Evolutionary conservation across 83 land plant species (phyloP), one percentile per base, ranked within the genome.

Genomic region (Diphasiastrum complanatum): DNA sequence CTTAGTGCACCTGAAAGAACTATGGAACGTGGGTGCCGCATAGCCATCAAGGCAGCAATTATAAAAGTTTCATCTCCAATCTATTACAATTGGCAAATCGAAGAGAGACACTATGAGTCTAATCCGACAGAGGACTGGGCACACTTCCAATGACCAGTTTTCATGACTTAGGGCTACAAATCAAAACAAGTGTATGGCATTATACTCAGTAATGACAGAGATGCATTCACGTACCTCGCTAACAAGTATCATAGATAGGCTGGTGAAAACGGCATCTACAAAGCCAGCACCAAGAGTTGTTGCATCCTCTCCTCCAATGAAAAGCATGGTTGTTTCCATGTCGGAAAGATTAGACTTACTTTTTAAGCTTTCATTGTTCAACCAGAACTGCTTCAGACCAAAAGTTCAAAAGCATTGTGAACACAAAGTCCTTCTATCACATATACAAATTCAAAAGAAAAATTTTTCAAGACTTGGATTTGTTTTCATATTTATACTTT

Each of bases 61-160:
- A 92, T 92, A 65, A 92, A 92, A 22, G 97, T 92, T 53, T 92
- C 97, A 81, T 93, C 98, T 56, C 98, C 98, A 78, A 93, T 93
- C 98, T 91, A 60, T n/a, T n/a, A n/a, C n/a, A n/a, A n/a, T n/a
- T n/a, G 47, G 24, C 6, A 34, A 49, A 34, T 24, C 35, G 32
- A 12, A 62, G 4, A 24, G 36, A n/a, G 23, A 20, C n/a, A 0
- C 34, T 27, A 2, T 28, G 31, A 62, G 23, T 19, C 22, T 45
- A 25, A 45, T 45, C 51, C 27, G 46, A 20, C 26, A 32, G 51
- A 60, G 63, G 16, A 47, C 4, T 35, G n/a, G 5, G 24, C 23
- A 24, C 53, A 11, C 19, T 10, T 4, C 47, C 3, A 62, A 65
- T 18, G 23, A 66, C 10, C 46, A 32, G 22, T 46, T 0, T 46